Conservation (phyloP, 2,329 filamentous ascomycete genomes). For the Cercospora janseana region DNA sequence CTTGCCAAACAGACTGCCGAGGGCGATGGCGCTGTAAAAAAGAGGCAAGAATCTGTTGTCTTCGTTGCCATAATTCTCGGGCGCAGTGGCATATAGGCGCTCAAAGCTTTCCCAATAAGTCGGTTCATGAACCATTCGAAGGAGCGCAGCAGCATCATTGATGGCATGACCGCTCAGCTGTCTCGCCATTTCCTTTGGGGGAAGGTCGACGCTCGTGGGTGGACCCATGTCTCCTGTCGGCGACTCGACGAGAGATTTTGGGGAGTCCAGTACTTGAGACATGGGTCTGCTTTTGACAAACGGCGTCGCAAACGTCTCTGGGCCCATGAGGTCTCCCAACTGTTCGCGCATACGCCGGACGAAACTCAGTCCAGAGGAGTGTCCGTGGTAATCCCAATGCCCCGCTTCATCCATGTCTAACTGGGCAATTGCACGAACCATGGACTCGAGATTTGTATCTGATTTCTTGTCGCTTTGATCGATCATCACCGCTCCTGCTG, state of each 20-base stretch:
- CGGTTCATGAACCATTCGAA: conserved; percentile 76
- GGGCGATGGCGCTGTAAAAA: conserved; percentile 49
- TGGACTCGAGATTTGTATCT: conserved; percentile 79
- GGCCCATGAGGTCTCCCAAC: conserved; percentile 72
- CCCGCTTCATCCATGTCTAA: conserved; percentile 88
- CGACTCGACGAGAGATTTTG: conserved; percentile 58
- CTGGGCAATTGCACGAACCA: conserved; percentile 90
- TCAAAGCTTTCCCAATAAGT: conserved; percentile 77
- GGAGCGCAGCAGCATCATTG: conserved; percentile 60
- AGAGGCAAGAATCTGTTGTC: conserved; percentile 51
- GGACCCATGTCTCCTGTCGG: conserved; percentile 56
- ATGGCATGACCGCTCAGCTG: conserved; percentile 59
- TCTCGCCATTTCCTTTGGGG: conserved; percentile 58
- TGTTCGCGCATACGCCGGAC: conserved; percentile 83
- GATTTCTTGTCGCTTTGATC: conserved; percentile 45
- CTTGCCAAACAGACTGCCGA: conserved; percentile 50
- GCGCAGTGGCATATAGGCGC: conserved; percentile 68
- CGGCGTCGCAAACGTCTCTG: conserved; percentile 57
- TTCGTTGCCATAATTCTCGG: conserved; percentile 46
- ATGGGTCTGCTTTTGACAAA: conserved; percentile 56
- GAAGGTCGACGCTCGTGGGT: conserved; percentile 61
- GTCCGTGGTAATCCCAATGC: conserved; percentile 92
- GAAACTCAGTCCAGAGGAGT: conserved; percentile 88
- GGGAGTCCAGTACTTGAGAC: conserved; percentile 66
- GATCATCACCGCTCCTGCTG: conserved; percentile 20